These are phyloP conservation scores for Rhinocladiella similis DNA, from an alignment of 2,329 filamentous ascomycete genomes.

Conservation along the genomic window DNA sequence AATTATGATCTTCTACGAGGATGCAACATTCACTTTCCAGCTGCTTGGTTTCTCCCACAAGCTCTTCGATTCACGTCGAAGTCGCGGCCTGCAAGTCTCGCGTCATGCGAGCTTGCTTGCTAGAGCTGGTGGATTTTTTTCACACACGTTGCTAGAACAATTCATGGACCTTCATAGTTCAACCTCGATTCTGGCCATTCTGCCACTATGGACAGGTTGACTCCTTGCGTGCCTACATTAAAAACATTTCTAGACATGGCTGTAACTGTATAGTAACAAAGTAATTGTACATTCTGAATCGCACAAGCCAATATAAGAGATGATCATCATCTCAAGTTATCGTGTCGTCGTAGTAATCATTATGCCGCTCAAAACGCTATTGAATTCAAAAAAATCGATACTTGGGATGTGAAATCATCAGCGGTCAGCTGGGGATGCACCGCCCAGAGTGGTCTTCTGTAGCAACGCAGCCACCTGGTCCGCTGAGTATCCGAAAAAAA, in stretches of 20 bases:
- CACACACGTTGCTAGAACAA: constrained; percentile 29
- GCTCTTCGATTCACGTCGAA: constrained; percentile 26
- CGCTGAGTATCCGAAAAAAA: constrained; percentile 87
- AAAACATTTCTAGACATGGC: neutral
- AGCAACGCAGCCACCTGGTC: constrained; percentile 79
- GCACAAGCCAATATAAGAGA: neutral
- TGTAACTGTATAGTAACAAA: neutral
- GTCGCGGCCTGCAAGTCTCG: constrained; percentile 23
- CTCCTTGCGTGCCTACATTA: constrained; percentile 31
- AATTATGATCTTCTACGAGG: neutral
- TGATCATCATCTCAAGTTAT: constrained; percentile 4
- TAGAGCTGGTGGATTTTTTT: constrained; percentile 30
- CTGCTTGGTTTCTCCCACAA: constrained; percentile 29
- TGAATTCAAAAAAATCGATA: constrained; percentile 5
- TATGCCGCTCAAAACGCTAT: constrained; percentile 26
- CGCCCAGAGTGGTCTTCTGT: constrained; percentile 42
- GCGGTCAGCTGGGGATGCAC: no score
- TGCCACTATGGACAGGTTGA: constrained; percentile 28
- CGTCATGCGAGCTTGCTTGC: constrained; percentile 24
- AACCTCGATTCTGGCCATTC: constrained; percentile 21
- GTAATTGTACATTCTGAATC: constrained; percentile 2
- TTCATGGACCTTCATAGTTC: constrained; percentile 31
- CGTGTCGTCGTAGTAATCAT: constrained; percentile 8
- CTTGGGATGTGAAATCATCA: neutral
- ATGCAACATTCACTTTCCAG: constrained; percentile 31